phyloP scores from a whole-genome alignment of 495 filamentous ascomycete species.

The Penicillium samsonianum region DNA sequence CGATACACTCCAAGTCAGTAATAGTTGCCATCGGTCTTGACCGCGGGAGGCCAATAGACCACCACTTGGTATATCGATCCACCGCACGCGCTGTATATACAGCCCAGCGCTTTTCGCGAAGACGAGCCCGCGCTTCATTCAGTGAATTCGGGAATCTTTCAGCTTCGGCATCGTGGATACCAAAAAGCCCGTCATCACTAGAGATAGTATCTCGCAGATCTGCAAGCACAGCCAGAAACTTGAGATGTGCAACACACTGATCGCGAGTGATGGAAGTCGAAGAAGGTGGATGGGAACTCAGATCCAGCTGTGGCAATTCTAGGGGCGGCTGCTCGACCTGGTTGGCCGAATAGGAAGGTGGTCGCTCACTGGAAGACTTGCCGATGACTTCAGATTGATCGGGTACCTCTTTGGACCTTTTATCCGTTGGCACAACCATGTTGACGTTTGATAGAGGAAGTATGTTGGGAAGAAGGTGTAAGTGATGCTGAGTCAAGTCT shows the following conservation, averaged over 20 bases:
- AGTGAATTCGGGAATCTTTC: conserved; percentile 17
- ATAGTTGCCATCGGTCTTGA: conserved; percentile 20
- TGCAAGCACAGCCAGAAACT: conserved; percentile 70
- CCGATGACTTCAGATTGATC: neutral
- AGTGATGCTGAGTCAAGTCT: neutral
- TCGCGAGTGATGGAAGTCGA: conserved; percentile 15
- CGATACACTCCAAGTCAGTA: conserved; percentile 2
- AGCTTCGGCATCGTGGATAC: conserved; percentile 55
- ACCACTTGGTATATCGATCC: conserved; percentile 74
- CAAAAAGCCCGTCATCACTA: conserved; percentile 67
- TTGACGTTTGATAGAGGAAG: conserved; percentile 7
- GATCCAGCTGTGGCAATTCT: conserved; percentile 21
- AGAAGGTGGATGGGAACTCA: conserved; percentile 4
- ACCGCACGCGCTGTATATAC: conserved; percentile 73
- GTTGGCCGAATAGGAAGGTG: conserved; percentile 22
- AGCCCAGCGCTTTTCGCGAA: conserved; percentile 79
- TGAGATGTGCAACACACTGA: conserved; percentile 73
- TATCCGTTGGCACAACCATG: conserved; percentile 20
- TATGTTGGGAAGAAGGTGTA: neutral
- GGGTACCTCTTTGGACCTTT: conserved; percentile 19
- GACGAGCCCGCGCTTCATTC: conserved; percentile 29
- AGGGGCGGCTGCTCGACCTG: conserved; percentile 10
- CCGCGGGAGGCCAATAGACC: conserved; percentile 40
- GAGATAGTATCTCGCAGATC: conserved; percentile 65
- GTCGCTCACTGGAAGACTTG: conserved; percentile 11